phyloP scores from a whole-genome alignment of 2,329 filamentous ascomycete species.

The Fusarium chlamydosporum region DNA sequence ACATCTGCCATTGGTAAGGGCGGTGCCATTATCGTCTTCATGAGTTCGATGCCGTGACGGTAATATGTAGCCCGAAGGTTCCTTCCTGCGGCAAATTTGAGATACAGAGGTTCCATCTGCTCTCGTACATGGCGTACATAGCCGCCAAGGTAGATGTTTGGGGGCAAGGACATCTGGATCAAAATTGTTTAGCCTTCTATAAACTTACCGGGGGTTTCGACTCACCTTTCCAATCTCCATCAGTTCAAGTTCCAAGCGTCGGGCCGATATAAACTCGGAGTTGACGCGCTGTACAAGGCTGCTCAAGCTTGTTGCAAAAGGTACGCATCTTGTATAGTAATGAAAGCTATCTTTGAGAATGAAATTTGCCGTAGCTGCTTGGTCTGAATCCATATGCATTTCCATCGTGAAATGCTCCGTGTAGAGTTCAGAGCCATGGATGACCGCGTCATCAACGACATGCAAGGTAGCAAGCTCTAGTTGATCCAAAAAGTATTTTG shows the following conservation, averaged over 20 bases:
- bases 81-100: conserved; percentile 22
- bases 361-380: conserved; percentile 55
- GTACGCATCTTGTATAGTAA: conserved; percentile 53
- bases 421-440: conserved; percentile 60
- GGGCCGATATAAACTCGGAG: conserved; percentile 56
- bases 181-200: conserved; percentile 31
- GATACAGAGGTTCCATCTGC: conserved; percentile 62
- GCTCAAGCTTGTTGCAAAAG: conserved; percentile 54
- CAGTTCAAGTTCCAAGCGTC: conserved; percentile 66
- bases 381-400: conserved; percentile 50
- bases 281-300: conserved; percentile 56
- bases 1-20: conserved; percentile 7
- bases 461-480: conserved; percentile 62
- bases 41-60: conserved; percentile 57
- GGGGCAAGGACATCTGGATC: conserved; percentile 57
- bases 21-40: conserved; percentile 57
- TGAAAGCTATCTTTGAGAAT: conserved; percentile 57
- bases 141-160: conserved; percentile 57
- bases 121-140: conserved; percentile 60
- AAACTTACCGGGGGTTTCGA: background rate
- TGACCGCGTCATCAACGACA: conserved; percentile 48
- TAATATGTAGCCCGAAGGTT: conserved; percentile 61
- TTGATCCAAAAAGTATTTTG: conserved; percentile 66
- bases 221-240: conserved; percentile 66
- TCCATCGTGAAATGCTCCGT: conserved; percentile 57